Evolutionary conservation across 306 rosid genomes (phyloP).

Genomic region (Quercus dentata): DNA sequence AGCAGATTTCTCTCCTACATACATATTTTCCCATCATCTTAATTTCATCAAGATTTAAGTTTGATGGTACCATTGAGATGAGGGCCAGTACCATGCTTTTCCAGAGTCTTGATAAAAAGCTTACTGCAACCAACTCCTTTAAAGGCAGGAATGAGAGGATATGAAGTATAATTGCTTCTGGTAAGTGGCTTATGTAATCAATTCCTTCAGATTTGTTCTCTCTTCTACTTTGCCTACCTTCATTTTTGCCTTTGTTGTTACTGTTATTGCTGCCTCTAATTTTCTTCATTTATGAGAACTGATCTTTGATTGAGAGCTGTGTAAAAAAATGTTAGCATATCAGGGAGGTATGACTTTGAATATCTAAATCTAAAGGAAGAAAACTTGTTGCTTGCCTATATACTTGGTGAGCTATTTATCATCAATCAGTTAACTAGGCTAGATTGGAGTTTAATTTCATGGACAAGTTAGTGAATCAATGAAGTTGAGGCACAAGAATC

Average conservation of each 20-base stretch:
- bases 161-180: slow-evolving; percentile 4
- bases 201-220: neutral
- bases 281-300: neutral
- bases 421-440: too few relatives aligned
- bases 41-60: slow-evolving; percentile 2
- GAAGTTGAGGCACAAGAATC: neutral
- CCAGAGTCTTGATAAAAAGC: slow-evolving; percentile 18
- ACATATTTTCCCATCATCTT: neutral
- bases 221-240: neutral
- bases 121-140: slow-evolving; percentile 1
- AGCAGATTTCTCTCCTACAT: neutral
- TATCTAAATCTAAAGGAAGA: too few relatives aligned
- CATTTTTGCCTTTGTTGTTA: too few relatives aligned
- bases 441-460: neutral
- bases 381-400: too few relatives aligned
- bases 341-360: neutral
- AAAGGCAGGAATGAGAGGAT: slow-evolving; percentile 6
- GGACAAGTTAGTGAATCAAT: neutral
- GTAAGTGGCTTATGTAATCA: slow-evolving; percentile 16
- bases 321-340: neutral
- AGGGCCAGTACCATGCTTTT: slow-evolving; percentile 4
- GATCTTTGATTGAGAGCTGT: neutral
- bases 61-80: neutral
- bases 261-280: neutral
- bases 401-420: too few relatives aligned